Evolutionary conservation across 1,139 yeast genomes (phyloP).

Genomic region (Debaryomycetaceae sp.): DNA sequence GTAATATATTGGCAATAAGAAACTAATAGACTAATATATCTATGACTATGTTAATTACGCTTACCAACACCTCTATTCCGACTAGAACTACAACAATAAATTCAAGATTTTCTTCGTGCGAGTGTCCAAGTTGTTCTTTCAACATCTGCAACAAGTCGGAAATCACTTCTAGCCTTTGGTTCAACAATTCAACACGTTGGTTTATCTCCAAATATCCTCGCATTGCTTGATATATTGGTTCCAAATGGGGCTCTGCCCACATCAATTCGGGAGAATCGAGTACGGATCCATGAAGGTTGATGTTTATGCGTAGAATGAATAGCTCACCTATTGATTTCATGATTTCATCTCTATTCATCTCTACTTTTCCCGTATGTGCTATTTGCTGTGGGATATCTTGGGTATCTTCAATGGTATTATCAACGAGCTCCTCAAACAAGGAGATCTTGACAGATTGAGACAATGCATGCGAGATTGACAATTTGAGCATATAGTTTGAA

Average conservation of each 20-base stretch:
- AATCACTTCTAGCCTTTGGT: conserved; percentile 89
- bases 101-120: conserved; percentile 86
- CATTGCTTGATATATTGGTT: conserved; percentile 95
- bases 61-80: conserved; percentile 87
- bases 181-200: conserved; percentile 83
- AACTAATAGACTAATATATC: conserved; percentile 31
- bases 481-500: conserved; percentile 81
- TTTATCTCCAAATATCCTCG: conserved; percentile 92
- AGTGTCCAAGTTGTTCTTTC: conserved; percentile 93
- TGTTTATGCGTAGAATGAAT: conserved; percentile 84
- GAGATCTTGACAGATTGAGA: conserved; percentile 94
- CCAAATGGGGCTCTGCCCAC: conserved; percentile 98
- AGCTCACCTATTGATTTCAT: conserved; percentile 97
- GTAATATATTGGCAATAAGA: neutral
- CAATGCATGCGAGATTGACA: conserved; percentile 86
- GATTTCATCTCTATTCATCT: conserved; percentile 88
- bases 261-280: conserved; percentile 93
- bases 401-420: conserved; percentile 93
- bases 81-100: conserved; percentile 89
- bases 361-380: conserved; percentile 90
- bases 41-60: conserved; percentile 63
- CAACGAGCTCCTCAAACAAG: conserved; percentile 89
- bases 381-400: conserved; percentile 96
- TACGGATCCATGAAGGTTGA: conserved; percentile 91
- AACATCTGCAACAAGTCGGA: conserved; percentile 92